Conservation (phyloP, 2,329 filamentous ascomycete genomes). For the Clonostachys chloroleuca region DNA sequence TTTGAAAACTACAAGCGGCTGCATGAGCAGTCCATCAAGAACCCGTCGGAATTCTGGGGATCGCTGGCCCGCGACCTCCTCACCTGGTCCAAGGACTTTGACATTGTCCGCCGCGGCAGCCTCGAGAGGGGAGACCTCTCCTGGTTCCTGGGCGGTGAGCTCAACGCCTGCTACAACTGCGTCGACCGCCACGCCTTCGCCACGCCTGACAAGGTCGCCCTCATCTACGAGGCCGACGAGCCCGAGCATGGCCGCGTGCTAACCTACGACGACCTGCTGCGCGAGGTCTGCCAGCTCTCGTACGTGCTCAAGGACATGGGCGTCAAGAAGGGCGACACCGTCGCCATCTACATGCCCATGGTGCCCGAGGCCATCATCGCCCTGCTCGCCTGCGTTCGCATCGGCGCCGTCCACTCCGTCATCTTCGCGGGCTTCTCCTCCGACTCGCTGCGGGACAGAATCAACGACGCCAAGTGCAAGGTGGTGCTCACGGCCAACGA, state of each 20-base stretch:
- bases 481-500: slow-evolving; percentile 97
- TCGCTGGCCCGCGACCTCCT: neutral
- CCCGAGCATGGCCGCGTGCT: slow-evolving; percentile 80
- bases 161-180: slow-evolving; percentile 97
- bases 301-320: slow-evolving; percentile 92
- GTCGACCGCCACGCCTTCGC: slow-evolving; percentile 96
- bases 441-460: slow-evolving; percentile 91
- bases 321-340: slow-evolving; percentile 93
- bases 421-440: slow-evolving; percentile 97
- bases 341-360: slow-evolving; percentile 97
- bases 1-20: neutral
- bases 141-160: slow-evolving; percentile 60
- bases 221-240: slow-evolving; percentile 99
- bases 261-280: slow-evolving; percentile 88
- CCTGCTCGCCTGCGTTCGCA: slow-evolving; percentile 85
- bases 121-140: neutral
- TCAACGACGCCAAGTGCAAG: slow-evolving; percentile 84
- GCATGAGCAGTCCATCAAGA: neutral
- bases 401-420: slow-evolving; percentile 94
- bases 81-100: neutral
- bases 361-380: slow-evolving; percentile 93
- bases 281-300: slow-evolving; percentile 83
- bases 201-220: slow-evolving; percentile 86
- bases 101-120: neutral
- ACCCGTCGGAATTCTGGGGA: neutral